These are phyloP conservation scores for Candida tibetensis DNA, from an alignment of 805 yeast species.

Conservation along the genomic window DNA sequence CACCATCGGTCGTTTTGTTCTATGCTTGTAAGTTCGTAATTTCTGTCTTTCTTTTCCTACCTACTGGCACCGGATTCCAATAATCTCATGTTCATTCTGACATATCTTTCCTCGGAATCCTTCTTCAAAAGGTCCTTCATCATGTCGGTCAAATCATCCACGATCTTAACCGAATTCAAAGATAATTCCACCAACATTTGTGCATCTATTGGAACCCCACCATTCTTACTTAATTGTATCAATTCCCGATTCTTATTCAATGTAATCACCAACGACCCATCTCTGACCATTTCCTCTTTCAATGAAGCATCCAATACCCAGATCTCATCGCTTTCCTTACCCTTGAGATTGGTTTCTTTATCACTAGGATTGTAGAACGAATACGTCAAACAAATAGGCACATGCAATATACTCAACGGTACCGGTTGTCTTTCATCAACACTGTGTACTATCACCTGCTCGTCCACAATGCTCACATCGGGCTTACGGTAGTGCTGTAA, in stretches of 20 bases:
- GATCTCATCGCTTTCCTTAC: conserved; percentile 57
- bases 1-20: too few species aligned
- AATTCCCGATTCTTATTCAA: conserved; percentile 86
- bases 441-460: conserved; percentile 64
- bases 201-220: conserved; percentile 84
- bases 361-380: conserved; percentile 74
- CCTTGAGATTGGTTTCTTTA: conserved; percentile 67
- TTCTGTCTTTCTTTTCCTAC: conserved; percentile 9
- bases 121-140: conserved; percentile 54
- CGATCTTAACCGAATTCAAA: conserved; percentile 60
- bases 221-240: conserved; percentile 86
- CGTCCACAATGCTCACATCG: conserved; percentile 64
- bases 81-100: conserved; percentile 25
- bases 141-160: conserved; percentile 60
- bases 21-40: too few species aligned
- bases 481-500: conserved; percentile 80
- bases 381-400: conserved; percentile 87
- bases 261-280: conserved; percentile 81
- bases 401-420: conserved; percentile 77
- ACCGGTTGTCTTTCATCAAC: conserved; percentile 82
- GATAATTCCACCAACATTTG: conserved; percentile 64
- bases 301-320: conserved; percentile 72
- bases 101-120: conserved; percentile 51
- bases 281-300: conserved; percentile 72
- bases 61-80: conserved; percentile 38